Evolutionary conservation across 139 green algal species (phyloP), one percentile per base, ranked within the genome.

Genomic region (Trebouxia sp.): DNA sequence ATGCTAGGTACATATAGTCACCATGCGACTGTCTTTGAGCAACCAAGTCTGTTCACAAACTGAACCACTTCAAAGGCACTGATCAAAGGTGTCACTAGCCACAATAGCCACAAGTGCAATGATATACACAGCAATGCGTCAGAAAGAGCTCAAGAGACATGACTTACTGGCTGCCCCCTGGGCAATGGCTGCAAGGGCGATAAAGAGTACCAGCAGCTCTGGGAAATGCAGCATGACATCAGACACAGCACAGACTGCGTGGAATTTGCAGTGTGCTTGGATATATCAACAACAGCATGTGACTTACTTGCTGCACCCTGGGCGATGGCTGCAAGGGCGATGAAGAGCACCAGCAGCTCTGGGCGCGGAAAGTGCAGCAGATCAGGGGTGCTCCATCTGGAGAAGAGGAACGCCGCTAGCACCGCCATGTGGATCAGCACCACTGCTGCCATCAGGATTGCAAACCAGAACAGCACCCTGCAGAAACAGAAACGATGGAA

Each of bases 191-290:
- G 84, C 75, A 48, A 85, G 51, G n/a, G 70, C 75, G 35, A 79
- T 47, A 20, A 85, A 38, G 43, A 78, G 72, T 10, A 84, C 66
- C 20, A 82, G 41, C 9, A 83, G 62, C 80, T 85, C 67, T 17
- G 78, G 53, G n/a, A 85, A 85, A 75, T 79, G 76, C 65, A 87
- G 53, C 24, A 80, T n/a, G n/a, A n/a, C n/a, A n/a, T n/a, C n/a
- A n/a, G n/a, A n/a, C n/a, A n/a, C n/a, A n/a, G n/a, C n/a, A n/a
- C n/a, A n/a, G n/a, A n/a, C n/a, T n/a, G n/a, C n/a, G n/a, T n/a
- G n/a, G n/a, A n/a, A n/a, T n/a, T n/a, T n/a, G n/a, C n/a, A n/a
- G n/a, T n/a, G n/a, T n/a, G n/a, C n/a, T n/a, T n/a, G n/a, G n/a
- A n/a, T n/a, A n/a, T n/a, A n/a, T n/a, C n/a, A n/a, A n/a, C n/a